These are phyloP conservation scores for Fraxinus baroniana DNA, from an alignment of 305 asterid genomes.

Conservation along the genomic window DNA sequence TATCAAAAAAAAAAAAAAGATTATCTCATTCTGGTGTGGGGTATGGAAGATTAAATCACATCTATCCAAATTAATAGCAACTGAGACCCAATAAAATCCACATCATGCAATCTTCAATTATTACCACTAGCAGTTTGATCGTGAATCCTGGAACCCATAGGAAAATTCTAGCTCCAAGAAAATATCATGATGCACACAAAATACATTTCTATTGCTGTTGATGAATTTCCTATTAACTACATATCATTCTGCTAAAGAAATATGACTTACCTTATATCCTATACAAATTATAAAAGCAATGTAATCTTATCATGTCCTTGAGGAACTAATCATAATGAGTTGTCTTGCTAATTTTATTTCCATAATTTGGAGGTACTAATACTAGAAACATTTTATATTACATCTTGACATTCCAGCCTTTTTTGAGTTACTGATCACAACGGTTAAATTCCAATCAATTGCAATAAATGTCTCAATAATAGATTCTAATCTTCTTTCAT, in stretches of 20 bases:
- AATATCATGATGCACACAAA: not conserved
- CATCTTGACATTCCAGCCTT: not conserved
- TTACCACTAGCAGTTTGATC: not conserved
- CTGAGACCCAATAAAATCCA: not conserved
- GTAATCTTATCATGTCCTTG: not conserved
- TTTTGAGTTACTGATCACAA: not conserved
- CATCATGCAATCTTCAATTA: not conserved
- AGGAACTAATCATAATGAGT: not conserved
- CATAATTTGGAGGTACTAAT: not conserved
- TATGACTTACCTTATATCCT: not conserved
- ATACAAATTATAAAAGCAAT: not conserved
- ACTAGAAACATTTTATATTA: not conserved
- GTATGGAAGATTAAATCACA: not conserved
- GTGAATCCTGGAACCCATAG: not conserved
- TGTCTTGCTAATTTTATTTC: not conserved
- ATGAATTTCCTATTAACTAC: not conserved
- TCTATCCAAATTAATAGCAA: not conserved
- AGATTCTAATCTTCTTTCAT: not conserved
- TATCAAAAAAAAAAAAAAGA: too few species aligned
- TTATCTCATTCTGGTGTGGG: not conserved
- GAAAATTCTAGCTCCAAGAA: not conserved
- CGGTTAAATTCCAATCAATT: not conserved
- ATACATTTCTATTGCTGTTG: not conserved
- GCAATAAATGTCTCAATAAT: not conserved
- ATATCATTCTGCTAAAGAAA: not conserved